phyloP scores from a whole-genome alignment of 108 stramenopile genomes.

The Fistulifera solaris region DNA sequence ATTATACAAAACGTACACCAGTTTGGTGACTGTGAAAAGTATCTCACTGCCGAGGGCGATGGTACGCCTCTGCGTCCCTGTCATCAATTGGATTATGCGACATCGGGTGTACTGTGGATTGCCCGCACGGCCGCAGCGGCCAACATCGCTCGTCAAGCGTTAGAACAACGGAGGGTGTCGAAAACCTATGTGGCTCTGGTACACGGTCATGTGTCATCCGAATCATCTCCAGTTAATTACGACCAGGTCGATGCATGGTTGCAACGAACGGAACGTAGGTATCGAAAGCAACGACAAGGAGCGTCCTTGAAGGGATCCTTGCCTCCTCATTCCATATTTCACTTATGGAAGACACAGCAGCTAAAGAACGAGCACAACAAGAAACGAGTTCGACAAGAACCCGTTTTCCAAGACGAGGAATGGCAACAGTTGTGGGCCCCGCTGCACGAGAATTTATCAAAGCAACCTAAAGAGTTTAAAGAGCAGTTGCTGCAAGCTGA shows the following conservation, averaged over 20 bases:
- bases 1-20: neutral
- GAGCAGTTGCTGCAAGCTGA: conserved; percentile 9
- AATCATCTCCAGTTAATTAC: conserved; percentile 1
- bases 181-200: conserved; percentile 78
- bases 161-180: conserved; percentile 42
- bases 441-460: conserved; percentile 6
- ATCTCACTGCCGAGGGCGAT: conserved; percentile 16
- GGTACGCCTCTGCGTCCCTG: conserved; percentile 40
- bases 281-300: conserved; percentile 36
- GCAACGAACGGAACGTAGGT: conserved; percentile 23
- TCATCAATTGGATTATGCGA: conserved; percentile 88
- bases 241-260: conserved; percentile 10
- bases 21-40: conserved; percentile 15
- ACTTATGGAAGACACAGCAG: conserved; percentile 12
- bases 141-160: conserved; percentile 32
- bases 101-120: conserved; percentile 62
- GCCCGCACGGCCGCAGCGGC: conserved; percentile 53
- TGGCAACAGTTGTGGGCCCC: conserved; percentile 26
- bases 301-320: conserved; percentile 58
- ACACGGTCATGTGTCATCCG: conserved; percentile 11
- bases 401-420: conserved; percentile 11
- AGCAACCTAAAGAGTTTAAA: conserved; percentile 1
- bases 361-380: neutral
- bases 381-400: neutral
- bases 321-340: conserved; percentile 63